A percentile compares a stretch with the other conserved stretches of the same genome.
phyloP scores from a whole-genome alignment of 169 alveolate species.

The Plasmodium adleri region DNA sequence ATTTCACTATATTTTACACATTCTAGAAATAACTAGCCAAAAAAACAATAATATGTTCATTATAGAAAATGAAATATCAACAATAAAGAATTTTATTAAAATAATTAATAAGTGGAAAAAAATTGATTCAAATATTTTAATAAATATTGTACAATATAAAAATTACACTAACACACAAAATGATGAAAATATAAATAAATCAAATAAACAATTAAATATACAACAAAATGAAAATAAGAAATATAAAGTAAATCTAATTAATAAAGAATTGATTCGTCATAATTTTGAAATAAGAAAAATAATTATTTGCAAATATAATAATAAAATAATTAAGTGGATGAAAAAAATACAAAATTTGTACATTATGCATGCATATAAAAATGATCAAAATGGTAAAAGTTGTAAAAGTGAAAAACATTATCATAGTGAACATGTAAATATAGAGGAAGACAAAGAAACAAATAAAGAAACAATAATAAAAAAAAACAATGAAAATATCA shows the following conservation, averaged over 20 bases:
- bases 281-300: slow-evolving; percentile 41
- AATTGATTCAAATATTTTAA: slow-evolving; percentile 26
- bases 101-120: slow-evolving; percentile 34
- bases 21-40: not conserved
- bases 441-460: not conserved
- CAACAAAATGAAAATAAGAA: not conserved
- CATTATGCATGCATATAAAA: no score
- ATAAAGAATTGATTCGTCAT: slow-evolving; percentile 21
- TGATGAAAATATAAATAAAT: not conserved
- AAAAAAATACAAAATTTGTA: not conserved
- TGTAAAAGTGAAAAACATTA: no score
- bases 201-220: no score
- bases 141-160: slow-evolving; percentile 8
- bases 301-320: slow-evolving; percentile 33
- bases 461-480: not conserved
- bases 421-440: not conserved
- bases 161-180: not conserved
- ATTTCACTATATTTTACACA: slow-evolving; percentile 28
- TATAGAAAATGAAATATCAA: not conserved
- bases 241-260: slow-evolving; percentile 16
- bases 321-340: slow-evolving; percentile 13
- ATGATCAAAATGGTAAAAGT: not conserved
- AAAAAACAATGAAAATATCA: not conserved
- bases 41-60: not conserved
- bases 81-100: slow-evolving; percentile 17